These are phyloP conservation scores for Gonium pectorale DNA, from an alignment of 139 green algal species.

Conservation along the genomic window DNA sequence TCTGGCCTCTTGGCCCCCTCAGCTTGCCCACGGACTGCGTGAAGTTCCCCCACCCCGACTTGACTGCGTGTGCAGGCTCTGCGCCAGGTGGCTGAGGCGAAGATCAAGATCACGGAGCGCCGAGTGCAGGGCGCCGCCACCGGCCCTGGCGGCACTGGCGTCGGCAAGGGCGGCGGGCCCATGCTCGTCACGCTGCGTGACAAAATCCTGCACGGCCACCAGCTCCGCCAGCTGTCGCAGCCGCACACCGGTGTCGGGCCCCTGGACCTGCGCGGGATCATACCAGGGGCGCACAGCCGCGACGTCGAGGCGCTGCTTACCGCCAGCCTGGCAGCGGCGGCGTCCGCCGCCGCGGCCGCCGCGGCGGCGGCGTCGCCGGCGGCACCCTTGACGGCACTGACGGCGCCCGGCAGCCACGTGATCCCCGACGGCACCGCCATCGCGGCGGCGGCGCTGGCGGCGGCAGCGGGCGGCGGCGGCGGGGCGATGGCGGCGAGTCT, in stretches of 20 bases:
- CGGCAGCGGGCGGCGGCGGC: neutral
- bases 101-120: constrained; percentile 44
- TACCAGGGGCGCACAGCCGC: neutral
- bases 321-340: neutral
- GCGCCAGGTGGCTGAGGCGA: constrained; percentile 43
- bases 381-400: neutral
- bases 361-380: neutral
- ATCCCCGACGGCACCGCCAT: neutral
- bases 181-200: constrained; percentile 21
- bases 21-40: too few relatives aligned
- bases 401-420: too few relatives aligned
- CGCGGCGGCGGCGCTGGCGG: neutral
- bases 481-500: too few relatives aligned
- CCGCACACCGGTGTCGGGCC: neutral
- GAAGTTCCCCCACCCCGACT: too few relatives aligned
- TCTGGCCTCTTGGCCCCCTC: too few relatives aligned
- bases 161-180: neutral
- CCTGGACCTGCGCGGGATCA: neutral
- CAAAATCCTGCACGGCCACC: constrained; percentile 37
- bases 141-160: neutral
- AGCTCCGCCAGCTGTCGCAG: constrained; percentile 34
- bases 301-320: constrained; percentile 14
- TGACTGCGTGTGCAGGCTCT: constrained; percentile 46
- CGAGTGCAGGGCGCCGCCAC: neutral
- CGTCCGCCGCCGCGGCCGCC: neutral